Percentiles rank a stretch among this genome's conserved stretches.
These are phyloP conservation scores for Xanthoconium stramineum DNA, from an alignment of 768 basidiomycete species.

Conservation along the genomic window DNA sequence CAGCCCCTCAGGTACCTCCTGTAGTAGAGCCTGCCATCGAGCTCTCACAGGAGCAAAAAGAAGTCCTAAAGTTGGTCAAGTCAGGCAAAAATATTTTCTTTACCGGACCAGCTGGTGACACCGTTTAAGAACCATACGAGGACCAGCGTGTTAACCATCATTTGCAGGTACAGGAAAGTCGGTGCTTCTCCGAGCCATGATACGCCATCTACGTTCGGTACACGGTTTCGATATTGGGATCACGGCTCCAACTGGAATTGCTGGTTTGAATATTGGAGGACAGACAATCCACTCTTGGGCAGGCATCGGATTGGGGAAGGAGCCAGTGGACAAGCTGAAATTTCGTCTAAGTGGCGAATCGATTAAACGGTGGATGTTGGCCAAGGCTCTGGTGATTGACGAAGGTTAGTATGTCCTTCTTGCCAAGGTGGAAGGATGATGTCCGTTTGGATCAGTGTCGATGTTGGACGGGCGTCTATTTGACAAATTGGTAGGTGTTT, in stretches of 20 bases:
- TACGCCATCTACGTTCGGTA: constrained; percentile 37
- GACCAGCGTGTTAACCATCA: background rate
- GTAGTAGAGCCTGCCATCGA: constrained; percentile 12
- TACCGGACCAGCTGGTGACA: constrained; percentile 66
- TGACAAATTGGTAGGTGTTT: constrained; percentile 60
- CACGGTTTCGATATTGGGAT: constrained; percentile 42
- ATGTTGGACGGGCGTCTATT: constrained; percentile 73
- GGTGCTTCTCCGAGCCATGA: constrained; percentile 62
- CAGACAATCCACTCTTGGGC: constrained; percentile 65
- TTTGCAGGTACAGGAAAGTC: constrained; percentile 66
- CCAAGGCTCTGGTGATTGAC: constrained; percentile 62
- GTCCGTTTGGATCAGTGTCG: constrained; percentile 45
- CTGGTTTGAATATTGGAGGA: constrained; percentile 70
- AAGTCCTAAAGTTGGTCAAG: constrained; percentile 44
- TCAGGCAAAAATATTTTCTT: constrained; percentile 65
- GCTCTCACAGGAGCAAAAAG: constrained; percentile 40
- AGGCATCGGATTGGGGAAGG: constrained; percentile 61
- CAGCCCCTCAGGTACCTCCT: background rate
- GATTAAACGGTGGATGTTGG: constrained; percentile 47
- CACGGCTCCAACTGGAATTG: constrained; percentile 65
- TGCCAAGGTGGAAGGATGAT: background rate
- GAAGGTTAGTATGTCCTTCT: constrained; percentile 49
- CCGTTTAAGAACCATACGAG: background rate
- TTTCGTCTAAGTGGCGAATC: constrained; percentile 29
- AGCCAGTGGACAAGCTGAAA: constrained; percentile 40